phyloP scores from a whole-genome alignment of 1,284 basidiomycete genomes.

The Fomes fomentarius region DNA sequence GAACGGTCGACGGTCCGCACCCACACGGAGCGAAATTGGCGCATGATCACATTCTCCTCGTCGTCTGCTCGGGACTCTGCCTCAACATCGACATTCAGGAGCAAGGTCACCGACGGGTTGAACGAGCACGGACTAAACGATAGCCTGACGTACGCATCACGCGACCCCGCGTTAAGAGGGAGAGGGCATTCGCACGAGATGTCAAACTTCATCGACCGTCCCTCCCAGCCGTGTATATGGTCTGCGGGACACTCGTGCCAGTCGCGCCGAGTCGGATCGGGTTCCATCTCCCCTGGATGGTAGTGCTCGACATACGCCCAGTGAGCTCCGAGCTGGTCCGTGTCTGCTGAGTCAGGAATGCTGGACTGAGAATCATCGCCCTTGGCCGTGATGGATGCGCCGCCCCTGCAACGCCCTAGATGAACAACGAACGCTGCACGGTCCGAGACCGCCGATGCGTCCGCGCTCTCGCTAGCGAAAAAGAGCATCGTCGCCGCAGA shows the following conservation, averaged over 20 bases:
- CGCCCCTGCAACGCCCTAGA: neutral
- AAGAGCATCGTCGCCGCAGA: neutral
- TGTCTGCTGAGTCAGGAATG: neutral
- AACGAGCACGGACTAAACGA: too few species aligned
- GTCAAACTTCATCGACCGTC: neutral
- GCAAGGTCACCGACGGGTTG: too few species aligned
- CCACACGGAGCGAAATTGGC: too few species aligned
- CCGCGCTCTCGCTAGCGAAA: neutral
- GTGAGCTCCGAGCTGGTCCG: neutral
- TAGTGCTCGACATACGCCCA: neutral
- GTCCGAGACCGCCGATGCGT: neutral
- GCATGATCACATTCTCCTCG: neutral
- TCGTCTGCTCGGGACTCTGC: too few species aligned
- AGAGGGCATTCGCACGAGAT: neutral
- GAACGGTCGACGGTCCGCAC: too few species aligned
- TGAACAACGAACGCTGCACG: neutral
- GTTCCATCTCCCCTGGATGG: neutral
- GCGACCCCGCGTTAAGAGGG: neutral
- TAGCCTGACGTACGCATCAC: too few species aligned
- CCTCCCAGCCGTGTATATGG: neutral
- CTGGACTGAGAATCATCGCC: neutral
- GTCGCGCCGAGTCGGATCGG: neutral
- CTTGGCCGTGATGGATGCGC: too few species aligned
- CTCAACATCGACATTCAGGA: too few species aligned
- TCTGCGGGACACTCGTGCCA: constrained; percentile 1